These are phyloP conservation scores for Vitis hybrid DNA, from an alignment of 177 flowering plant species.

Conservation along the genomic window DNA sequence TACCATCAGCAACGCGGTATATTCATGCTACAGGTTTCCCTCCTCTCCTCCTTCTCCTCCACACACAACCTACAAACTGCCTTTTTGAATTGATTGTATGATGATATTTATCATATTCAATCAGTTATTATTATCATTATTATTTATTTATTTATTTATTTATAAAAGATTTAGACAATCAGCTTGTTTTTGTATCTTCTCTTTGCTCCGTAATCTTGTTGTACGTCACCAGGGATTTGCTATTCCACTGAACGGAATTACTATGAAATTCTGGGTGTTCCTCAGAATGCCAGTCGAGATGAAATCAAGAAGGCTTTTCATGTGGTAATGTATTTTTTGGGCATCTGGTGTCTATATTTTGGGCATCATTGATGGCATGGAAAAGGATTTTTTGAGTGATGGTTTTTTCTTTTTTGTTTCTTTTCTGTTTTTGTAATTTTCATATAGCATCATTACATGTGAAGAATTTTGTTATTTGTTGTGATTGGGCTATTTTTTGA, in stretches of 20 bases:
- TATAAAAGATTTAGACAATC: not conserved
- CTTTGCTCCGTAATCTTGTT: not conserved
- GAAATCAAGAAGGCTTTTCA: constrained; percentile 92
- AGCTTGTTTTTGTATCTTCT: not conserved
- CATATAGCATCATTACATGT: too few relatives aligned
- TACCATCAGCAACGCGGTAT: constrained; percentile 25
- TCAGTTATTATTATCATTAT: not conserved
- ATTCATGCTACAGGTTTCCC: constrained; percentile 70
- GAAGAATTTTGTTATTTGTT: too few relatives aligned
- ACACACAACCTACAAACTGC: not conserved
- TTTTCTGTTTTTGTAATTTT: not conserved
- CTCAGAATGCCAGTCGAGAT: constrained; percentile 58
- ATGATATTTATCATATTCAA: too few relatives aligned
- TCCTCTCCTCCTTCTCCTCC: not conserved
- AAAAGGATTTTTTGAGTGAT: not conserved
- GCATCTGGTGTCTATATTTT: not conserved
- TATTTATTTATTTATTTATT: not conserved
- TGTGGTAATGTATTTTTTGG: constrained; percentile 41
- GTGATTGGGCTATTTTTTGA: too few relatives aligned
- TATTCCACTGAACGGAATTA: constrained; percentile 40
- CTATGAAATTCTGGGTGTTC: constrained; percentile 75
- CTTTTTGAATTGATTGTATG: too few relatives aligned
- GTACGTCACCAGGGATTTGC: constrained; percentile 31
- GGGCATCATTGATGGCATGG: too few relatives aligned
- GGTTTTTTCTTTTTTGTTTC: not conserved